Evolutionary conservation across 495 filamentous ascomycete species (phyloP).

Genomic region (Lasiosphaeria hispida): DNA sequence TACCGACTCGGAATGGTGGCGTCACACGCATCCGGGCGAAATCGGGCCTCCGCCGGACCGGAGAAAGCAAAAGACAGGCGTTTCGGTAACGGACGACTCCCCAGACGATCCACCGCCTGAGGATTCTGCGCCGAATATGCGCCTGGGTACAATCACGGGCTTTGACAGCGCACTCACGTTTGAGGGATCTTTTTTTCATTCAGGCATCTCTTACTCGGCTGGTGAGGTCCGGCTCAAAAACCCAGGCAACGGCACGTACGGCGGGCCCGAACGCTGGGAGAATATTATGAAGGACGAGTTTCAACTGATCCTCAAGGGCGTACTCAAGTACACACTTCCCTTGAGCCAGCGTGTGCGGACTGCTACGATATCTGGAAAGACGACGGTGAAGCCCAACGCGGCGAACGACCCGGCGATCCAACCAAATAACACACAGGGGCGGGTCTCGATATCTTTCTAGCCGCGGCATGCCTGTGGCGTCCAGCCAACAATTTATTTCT

Average conservation of each 20-base stretch:
- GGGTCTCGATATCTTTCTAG: constrained; percentile 17
- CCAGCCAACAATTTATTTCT: constrained; percentile 8
- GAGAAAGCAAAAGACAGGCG: constrained; percentile 3
- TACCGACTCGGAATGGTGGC: constrained; percentile 70
- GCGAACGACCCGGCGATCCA: constrained; percentile 41
- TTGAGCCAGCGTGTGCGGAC: constrained; percentile 66
- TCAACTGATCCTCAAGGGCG: constrained; percentile 83
- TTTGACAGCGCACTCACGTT: constrained; percentile 88
- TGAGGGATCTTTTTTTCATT: constrained; percentile 80
- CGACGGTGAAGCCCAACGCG: constrained; percentile 48
- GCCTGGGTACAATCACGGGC: constrained; percentile 78
- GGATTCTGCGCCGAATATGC: constrained; percentile 74
- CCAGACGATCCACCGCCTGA: constrained; percentile 63
- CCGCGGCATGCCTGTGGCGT: constrained; percentile 1
- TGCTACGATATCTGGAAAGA: constrained; percentile 49
- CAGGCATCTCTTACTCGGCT: constrained; percentile 60
- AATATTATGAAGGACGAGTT: constrained; percentile 86
- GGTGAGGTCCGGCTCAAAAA: constrained; percentile 77
- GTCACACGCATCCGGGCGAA: constrained; percentile 50
- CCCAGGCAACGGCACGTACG: constrained; percentile 86
- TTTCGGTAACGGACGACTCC: constrained; percentile 43
- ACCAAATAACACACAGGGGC: constrained; percentile 34
- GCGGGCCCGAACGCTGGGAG: constrained; percentile 89
- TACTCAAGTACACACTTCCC: constrained; percentile 84
- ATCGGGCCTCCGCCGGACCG: constrained; percentile 30